Evolutionary conservation across 2,329 filamentous ascomycete species (phyloP), one percentile per base, ranked within the genome.

Genomic region (Tolypocladium paradoxum): DNA sequence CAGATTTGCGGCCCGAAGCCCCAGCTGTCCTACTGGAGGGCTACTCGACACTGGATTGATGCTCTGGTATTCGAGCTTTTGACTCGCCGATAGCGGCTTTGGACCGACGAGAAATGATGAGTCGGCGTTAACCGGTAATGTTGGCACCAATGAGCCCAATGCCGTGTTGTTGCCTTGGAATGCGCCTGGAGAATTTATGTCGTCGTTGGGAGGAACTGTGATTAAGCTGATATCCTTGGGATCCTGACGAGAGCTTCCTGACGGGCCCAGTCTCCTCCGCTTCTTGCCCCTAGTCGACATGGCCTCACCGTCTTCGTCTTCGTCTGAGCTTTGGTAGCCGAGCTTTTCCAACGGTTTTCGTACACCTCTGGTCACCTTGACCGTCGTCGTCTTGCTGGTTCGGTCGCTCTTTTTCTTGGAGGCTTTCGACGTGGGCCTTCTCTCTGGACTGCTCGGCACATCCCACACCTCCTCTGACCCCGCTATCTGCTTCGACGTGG

Each of bases 381-480:
- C 52, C 16, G 55, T 56, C 6, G 55, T 50, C 7, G 16, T 37
- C 6, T 29, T 50, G 29, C 43, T 50, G 11, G 14, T 9, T 16
- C 48, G 49, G 5, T 33, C 34, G 6, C 20, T 35, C n/a, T 24
- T 34, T 37, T 38, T 45, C 45, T 49, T 47, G 6, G 46, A 31
- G 16, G 27, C 18, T 27, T 34, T 16, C 3, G 27, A 35, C 14
- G 18, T 45, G 29, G 40, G 29, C 48, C 53, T 50, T 9, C 29
- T 56, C 29, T 67, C 68, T 6, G 72, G 68, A 46, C 73, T 76
- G 56, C 69, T 72, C 0, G 74, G 73, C 4, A 78, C 67, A 37
- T 75, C 74, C 70, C 73, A 77, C 8, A 63, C 60, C 50, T 74
- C 72, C 29, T 58, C 27, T 2, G 8, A 6, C 6, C 2, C 18